Evolutionary conservation across 129 eudicot genomes (phyloP), one percentile per base, ranked within the genome.

Genomic region (Deinandra increscens): DNA sequence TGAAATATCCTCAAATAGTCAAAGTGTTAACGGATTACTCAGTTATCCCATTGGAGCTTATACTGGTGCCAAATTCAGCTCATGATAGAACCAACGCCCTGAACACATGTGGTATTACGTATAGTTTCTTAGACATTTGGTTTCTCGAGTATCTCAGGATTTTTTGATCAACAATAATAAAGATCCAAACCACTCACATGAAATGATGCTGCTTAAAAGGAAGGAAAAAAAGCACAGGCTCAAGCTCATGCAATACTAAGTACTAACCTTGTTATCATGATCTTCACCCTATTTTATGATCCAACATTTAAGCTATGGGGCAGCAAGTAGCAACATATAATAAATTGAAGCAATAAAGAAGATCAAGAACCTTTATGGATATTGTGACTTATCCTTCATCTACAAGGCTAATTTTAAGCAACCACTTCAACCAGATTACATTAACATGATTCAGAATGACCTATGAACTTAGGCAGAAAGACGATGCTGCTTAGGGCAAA

Each of bases 391-490:
- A 22, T 14, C 41, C 60, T 13, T 43, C 56, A n/a, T 65, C 20
- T 65, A 65, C 23, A 65, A 65, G 41, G 39, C 70, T 43, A 43
- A 14, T 44, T 43, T 42, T 65, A 65, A 43, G 70, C 56, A 65
- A 23, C 70, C 70, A 12, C 70, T 42, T 20, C 3, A 13, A 65
- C n/a, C 4, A 64, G 1, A 7, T 1, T 49, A 17, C 64, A 5
- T 58, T 23, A 58, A 26, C 26, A 58, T 26, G 41, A 29, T 11
- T 9, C 4, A 58, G 17, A 29, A 49, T 6, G 55, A 7, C 55
- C 23, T 49, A 26, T 42, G 55, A 42, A 20, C 39, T 43, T 65
- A 13, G 55, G 70, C 29, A 22, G 55, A 37, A 20, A 65, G 4
- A 29, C 9, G 9, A 29, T 64, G 20, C 33, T 64, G 29, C 49